phyloP scores from a whole-genome alignment of 176 grass and related monocot species.

The Aechmea fasciata region DNA sequence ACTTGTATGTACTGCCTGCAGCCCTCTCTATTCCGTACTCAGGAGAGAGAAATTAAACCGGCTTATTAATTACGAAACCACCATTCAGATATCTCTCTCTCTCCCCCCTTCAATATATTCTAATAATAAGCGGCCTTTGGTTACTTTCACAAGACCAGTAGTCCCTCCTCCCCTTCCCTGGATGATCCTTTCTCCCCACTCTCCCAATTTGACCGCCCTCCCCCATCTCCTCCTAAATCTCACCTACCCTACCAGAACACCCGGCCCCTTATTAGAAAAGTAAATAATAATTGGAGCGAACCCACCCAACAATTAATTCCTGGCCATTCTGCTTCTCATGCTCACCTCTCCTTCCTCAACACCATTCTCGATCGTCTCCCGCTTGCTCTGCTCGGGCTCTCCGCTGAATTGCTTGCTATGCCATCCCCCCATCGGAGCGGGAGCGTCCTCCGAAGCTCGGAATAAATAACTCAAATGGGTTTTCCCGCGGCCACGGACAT shows the following conservation, averaged over 20 bases:
- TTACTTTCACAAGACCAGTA: not conserved
- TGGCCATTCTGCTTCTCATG: too few relatives aligned
- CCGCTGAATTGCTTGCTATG: not conserved
- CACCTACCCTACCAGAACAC: constrained; percentile 32
- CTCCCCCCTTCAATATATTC: constrained; percentile 23
- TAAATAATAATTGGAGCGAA: not conserved
- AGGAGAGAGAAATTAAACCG: not conserved
- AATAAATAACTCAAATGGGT: constrained; percentile 23
- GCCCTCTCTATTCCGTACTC: not conserved
- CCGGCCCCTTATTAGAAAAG: constrained; percentile 27
- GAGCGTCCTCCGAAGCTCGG: not conserved
- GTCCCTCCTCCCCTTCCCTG: not conserved
- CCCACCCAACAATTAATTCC: constrained; percentile 14
- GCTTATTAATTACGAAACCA: not conserved
- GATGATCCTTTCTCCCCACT: constrained; percentile 1
- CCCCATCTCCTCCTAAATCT: constrained; percentile 15
- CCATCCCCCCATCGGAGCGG: not conserved
- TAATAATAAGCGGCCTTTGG: too few relatives aligned
- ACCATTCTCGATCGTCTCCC: too few relatives aligned
- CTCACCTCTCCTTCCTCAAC: not conserved
- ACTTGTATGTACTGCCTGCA: not conserved
- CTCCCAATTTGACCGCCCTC: constrained; percentile 19
- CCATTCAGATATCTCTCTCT: not conserved
- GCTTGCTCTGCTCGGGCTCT: too few relatives aligned
- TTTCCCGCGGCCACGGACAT: constrained; percentile 33